A percentile compares a stretch with the other conserved stretches of the same genome.
Evolutionary conservation across 345 rosid genomes (phyloP).

Genomic region (Linum lewisii): DNA sequence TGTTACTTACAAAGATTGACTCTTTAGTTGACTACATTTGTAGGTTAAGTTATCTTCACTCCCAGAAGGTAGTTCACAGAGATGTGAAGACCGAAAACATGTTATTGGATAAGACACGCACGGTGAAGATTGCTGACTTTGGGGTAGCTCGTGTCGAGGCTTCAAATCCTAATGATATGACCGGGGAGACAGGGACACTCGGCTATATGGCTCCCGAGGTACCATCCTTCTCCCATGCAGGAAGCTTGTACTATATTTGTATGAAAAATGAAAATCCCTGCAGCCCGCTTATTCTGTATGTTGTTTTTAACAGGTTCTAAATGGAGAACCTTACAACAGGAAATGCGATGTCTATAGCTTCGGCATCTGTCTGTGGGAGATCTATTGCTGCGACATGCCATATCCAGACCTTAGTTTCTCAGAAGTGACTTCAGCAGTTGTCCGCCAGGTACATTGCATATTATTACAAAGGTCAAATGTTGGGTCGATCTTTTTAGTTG

Average conservation of each 20-base stretch:
- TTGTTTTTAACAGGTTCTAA: slow-evolving; percentile 54
- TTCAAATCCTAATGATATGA: slow-evolving; percentile 98
- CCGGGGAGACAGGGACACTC: slow-evolving; percentile 98
- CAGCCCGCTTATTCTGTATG: neutral
- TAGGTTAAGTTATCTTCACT: slow-evolving; percentile 95
- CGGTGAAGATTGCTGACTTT: slow-evolving; percentile 87
- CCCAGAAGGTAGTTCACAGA: slow-evolving; percentile 93
- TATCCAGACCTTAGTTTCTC: slow-evolving; percentile 90
- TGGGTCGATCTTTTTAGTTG: too few relatives aligned
- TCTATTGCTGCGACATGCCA: slow-evolving; percentile 98
- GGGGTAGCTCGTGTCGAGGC: slow-evolving; percentile 99
- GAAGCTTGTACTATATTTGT: slow-evolving; percentile 6
- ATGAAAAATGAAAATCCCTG: too few relatives aligned
- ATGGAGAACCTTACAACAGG: slow-evolving; percentile 90
- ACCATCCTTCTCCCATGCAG: neutral
- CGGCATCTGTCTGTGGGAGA: slow-evolving; percentile 97
- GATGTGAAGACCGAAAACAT: slow-evolving; percentile 99
- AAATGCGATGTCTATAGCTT: slow-evolving; percentile 97
- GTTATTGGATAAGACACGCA: slow-evolving; percentile 80
- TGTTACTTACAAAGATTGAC: neutral
- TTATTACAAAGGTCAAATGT: neutral
- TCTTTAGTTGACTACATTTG: slow-evolving; percentile 9
- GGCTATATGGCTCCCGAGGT: slow-evolving; percentile 99
- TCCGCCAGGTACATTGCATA: slow-evolving; percentile 56
- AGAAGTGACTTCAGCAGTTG: slow-evolving; percentile 95